Conservation (phyloP, 2,329 filamentous ascomycete genomes). For the Seiridium unicorne region DNA sequence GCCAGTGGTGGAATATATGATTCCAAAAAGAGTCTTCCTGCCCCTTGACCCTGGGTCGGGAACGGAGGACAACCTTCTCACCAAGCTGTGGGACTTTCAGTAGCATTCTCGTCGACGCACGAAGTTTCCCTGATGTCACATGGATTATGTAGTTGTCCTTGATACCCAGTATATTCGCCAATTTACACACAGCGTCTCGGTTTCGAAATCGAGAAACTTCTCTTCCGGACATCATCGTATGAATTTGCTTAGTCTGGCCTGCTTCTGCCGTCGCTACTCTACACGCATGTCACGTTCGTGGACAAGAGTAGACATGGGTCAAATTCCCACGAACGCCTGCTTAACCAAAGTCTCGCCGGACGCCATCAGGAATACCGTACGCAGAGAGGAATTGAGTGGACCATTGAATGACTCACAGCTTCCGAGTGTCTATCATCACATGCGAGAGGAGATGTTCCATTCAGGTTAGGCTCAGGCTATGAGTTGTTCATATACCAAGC, state of each 20-base stretch:
- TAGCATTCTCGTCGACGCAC: conserved; percentile 14
- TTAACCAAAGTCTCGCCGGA: no score
- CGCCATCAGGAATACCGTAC: no score
- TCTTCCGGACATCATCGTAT: neutral
- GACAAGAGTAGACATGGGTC: no score
- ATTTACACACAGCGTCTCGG: neutral
- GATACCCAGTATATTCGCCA: neutral
- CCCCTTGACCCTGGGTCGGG: conserved; percentile 46
- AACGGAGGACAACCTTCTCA: conserved; percentile 53
- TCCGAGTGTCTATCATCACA: neutral
- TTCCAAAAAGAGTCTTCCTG: conserved; percentile 79
- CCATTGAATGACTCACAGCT: neutral
- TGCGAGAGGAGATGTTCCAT: neutral
- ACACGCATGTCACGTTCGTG: no score
- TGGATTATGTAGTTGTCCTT: neutral
- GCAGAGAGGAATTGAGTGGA: no score
- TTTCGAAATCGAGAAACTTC: neutral
- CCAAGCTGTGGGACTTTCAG: conserved; percentile 61
- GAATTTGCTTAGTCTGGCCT: neutral
- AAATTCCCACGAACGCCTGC: no score
- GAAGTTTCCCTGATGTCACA: neutral
- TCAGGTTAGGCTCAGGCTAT: neutral
- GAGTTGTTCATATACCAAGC: neutral
- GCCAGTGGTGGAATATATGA: conserved; percentile 90
- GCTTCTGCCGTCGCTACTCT: no score